A percentile compares a stretch with the other conserved stretches of the same genome.
These are phyloP conservation scores for Calonectria henricotiae DNA, from an alignment of 2,329 filamentous ascomycete species.

Conservation along the genomic window DNA sequence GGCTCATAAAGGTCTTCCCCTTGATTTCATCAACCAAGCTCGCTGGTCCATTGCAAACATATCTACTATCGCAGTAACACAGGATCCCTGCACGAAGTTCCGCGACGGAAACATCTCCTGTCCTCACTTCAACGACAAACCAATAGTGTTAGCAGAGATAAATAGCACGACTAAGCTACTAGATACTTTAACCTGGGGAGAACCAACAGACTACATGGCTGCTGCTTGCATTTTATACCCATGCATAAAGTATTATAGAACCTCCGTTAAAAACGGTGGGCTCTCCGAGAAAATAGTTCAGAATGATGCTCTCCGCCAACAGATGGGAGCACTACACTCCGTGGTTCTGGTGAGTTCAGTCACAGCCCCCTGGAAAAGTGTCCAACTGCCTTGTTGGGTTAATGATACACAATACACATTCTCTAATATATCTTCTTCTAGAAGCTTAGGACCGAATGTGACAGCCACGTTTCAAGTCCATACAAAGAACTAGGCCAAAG, in stretches of 20 bases:
- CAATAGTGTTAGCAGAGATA: too few species aligned
- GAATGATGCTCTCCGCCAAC: not conserved
- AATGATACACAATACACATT: conserved; percentile 11
- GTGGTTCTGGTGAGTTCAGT: too few species aligned
- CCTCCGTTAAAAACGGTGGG: not conserved
- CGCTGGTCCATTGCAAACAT: not conserved
- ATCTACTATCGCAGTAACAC: not conserved
- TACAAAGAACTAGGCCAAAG: not conserved
- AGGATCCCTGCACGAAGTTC: not conserved
- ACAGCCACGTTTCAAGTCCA: not conserved
- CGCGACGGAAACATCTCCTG: not conserved
- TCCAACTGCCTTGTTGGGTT: not conserved
- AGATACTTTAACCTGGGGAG: not conserved
- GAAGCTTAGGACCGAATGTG: not conserved
- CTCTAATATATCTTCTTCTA: conserved; percentile 4
- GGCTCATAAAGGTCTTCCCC: not conserved
- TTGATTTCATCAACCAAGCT: not conserved
- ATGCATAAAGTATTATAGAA: not conserved
- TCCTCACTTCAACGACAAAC: not conserved
- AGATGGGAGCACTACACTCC: too few species aligned
- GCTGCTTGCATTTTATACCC: conserved; percentile 16
- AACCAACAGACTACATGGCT: not conserved
- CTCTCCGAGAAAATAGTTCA: not conserved
- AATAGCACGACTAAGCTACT: too few species aligned
- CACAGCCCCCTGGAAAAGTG: too few species aligned